Evolutionary conservation across 2,329 filamentous ascomycete genomes (phyloP).

Genomic region (Aspergillus thermomutatus): DNA sequence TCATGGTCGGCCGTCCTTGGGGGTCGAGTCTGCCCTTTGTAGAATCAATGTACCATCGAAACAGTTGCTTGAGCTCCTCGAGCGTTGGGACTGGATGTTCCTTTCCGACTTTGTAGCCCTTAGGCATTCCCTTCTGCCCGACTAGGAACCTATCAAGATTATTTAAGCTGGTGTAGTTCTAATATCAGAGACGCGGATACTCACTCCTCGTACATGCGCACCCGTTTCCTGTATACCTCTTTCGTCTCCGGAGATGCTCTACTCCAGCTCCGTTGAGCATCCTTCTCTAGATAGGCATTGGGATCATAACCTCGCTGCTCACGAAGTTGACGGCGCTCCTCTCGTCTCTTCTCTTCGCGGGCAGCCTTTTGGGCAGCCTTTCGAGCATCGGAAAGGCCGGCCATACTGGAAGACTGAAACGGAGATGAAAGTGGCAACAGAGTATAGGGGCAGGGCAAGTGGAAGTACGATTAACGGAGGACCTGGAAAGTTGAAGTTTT

Average conservation of each 20-base stretch:
- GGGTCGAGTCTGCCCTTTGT: slow-evolving; percentile 1
- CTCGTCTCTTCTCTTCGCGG: not conserved
- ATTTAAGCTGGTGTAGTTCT: not conserved
- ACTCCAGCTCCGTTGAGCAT: not conserved
- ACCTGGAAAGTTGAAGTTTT: too few species aligned
- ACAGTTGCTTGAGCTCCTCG: slow-evolving; percentile 6
- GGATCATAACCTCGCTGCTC: not conserved
- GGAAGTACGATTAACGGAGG: too few species aligned
- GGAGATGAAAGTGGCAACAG: too few species aligned
- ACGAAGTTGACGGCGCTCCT: not conserved
- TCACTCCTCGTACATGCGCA: not conserved
- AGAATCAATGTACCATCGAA: slow-evolving; percentile 3
- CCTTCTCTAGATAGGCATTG: not conserved
- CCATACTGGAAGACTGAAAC: too few species aligned
- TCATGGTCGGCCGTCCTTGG: slow-evolving; percentile 5
- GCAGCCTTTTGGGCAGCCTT: too few species aligned
- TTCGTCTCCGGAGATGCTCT: not conserved
- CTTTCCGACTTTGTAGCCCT: not conserved
- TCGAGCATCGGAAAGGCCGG: too few species aligned
- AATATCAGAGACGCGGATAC: not conserved
- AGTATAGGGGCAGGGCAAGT: too few species aligned
- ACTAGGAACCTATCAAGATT: not conserved
- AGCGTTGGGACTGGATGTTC: not conserved
- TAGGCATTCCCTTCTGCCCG: not conserved
- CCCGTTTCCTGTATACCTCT: not conserved